Evolutionary conservation across 345 rosid species (phyloP).

Genomic region (Salix exigua): DNA sequence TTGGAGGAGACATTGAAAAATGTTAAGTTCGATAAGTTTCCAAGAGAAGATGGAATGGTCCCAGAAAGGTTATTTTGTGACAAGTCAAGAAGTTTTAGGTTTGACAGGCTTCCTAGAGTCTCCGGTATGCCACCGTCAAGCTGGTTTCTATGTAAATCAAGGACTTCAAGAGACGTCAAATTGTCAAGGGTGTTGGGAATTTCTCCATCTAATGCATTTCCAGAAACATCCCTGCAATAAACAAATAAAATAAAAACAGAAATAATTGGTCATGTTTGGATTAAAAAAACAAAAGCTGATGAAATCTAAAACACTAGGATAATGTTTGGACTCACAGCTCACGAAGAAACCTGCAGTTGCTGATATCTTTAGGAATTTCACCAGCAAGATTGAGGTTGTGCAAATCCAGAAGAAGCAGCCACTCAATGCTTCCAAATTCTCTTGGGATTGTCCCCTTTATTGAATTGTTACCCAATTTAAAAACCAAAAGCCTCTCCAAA

Average conservation of each 20-base stretch:
- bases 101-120: constrained; percentile 52
- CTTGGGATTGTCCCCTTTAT: constrained; percentile 58
- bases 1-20: constrained; percentile 73
- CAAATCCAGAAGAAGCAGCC: constrained; percentile 71
- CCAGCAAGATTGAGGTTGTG: constrained; percentile 70
- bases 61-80: constrained; percentile 71
- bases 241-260: constrained; percentile 8
- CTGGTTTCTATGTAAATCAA: constrained; percentile 62
- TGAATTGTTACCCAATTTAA: constrained; percentile 68
- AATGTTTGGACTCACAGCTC: constrained; percentile 63
- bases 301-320: constrained; percentile 17
- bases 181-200: constrained; percentile 59
- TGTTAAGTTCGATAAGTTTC: constrained; percentile 43
- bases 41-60: constrained; percentile 66
- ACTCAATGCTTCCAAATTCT: constrained; percentile 60
- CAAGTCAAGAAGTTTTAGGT: constrained; percentile 56
- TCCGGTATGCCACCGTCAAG: constrained; percentile 66
- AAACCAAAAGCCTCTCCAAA: constrained; percentile 53
- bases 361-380: constrained; percentile 54
- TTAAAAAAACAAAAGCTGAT: constrained; percentile 10
- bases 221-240: constrained; percentile 76
- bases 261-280: constrained; percentile 12
- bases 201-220: constrained; percentile 62
- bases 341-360: constrained; percentile 70
- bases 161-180: constrained; percentile 68